Evolutionary conservation across 352 stramenopile genomes (phyloP), one percentile per base, ranked within the genome.

Genomic region (Pythium monospermum): DNA sequence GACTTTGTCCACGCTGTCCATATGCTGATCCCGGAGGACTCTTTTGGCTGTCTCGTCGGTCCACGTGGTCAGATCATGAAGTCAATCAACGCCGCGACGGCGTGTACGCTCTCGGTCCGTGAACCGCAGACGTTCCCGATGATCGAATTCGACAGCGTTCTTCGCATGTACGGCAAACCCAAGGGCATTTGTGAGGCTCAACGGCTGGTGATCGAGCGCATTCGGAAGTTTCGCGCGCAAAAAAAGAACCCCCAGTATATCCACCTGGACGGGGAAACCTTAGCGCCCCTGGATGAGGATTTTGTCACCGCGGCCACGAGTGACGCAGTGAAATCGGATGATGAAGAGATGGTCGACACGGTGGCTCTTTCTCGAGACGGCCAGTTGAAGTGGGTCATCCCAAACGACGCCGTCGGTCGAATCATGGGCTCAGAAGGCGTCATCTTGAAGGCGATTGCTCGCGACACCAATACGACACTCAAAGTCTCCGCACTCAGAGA

Each of bases 181-280:
- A 75, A 76, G 37, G 59, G 66, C 25, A 86, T 90, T 26, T 77
- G 68, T 36, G 57, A 85, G 25, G 76, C 79, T 12, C 74, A 87
- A 27, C 72, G 73, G 30, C 59, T 87, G 11, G 64, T 85, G 3
- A 73, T 90, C 27, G 72, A 74, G 1, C 65, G 61, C 18, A 79
- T 90, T 36, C 74, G 76, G 6, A 62, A 62, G 10, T 71, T 71
- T 52, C 66, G 71, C 28, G 51, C 52, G 21, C 53, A 64, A 13
- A 80, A 81, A 42, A 38, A 51, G 1, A 69, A 90, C 43, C 70
- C 74, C 7, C 76, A 68, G 47, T 90, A 90, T 53, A 61, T 68
- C 22, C 51, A 68, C 23, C 52, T 89, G 22, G 59, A 43, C 1
- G 53, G 48, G 10, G 57, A 71, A 10, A 13, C 49, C 22, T 21